Conservation (phyloP, 495 filamentous ascomycete species). For the Penicillium macrosclerotiorum region DNA sequence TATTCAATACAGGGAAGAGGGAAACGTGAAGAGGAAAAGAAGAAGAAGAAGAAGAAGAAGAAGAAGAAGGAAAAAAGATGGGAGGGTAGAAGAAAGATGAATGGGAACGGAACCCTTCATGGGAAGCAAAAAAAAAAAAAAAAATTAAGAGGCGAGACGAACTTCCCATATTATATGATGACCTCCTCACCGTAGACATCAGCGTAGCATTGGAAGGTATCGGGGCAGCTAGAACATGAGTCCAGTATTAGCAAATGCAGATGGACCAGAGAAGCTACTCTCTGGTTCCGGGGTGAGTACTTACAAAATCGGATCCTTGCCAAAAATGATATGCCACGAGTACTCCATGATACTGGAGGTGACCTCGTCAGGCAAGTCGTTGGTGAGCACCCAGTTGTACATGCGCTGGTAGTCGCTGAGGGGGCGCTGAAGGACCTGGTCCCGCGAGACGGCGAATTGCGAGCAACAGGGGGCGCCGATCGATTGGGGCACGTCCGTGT, state of each 20-base stretch:
- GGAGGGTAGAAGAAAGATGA: background rate
- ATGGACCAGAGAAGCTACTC: no score
- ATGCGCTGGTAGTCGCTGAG: conserved; percentile 54
- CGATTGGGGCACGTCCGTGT: conserved; percentile 41
- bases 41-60: background rate
- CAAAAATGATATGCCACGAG: conserved; percentile 57
- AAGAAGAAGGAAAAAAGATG: background rate
- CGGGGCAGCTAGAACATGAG: conserved; percentile 40
- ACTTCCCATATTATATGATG: conserved; percentile 11
- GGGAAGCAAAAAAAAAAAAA: no score
- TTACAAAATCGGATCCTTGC: conserved; percentile 49
- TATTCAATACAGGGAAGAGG: conserved; percentile 3
- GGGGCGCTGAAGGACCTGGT: conserved; percentile 48
- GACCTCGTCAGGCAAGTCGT: conserved; percentile 43
- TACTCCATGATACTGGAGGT: conserved; percentile 52
- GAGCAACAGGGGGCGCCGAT: conserved; percentile 62
- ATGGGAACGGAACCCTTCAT: background rate
- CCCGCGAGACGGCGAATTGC: conserved; percentile 64
- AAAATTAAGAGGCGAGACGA: no score
- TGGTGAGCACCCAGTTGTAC: conserved; percentile 58
- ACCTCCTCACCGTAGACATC: conserved; percentile 44
- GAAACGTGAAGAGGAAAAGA: background rate
- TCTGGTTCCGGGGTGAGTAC: conserved; percentile 7
- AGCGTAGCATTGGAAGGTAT: conserved; percentile 44
- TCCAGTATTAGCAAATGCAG: conserved; percentile 10